Conservation (phyloP, 805 yeast genomes). For the Candida sphagnicola region DNA sequence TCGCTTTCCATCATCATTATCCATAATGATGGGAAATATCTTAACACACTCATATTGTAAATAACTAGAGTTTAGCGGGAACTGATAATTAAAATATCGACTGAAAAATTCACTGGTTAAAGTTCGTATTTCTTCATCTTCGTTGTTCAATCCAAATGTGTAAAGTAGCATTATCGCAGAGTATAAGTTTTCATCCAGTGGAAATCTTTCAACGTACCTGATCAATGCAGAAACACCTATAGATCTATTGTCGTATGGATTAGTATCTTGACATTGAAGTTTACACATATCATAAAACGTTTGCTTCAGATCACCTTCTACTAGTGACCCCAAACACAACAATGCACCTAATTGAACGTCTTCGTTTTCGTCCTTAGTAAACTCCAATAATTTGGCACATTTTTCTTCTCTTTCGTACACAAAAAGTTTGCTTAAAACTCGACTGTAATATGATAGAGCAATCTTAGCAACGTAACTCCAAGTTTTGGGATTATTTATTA, state of each 20-base stretch:
- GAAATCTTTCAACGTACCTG: neutral
- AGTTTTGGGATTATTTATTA: neutral
- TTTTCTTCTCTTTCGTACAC: neutral
- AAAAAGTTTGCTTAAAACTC: neutral
- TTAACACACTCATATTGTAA: neutral
- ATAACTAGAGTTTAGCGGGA: neutral
- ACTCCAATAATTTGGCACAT: neutral
- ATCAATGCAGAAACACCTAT: neutral
- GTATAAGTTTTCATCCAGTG: neutral
- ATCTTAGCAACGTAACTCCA: neutral
- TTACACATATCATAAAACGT: neutral
- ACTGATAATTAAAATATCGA: neutral
- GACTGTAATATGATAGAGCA: neutral
- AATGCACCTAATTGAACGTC: neutral
- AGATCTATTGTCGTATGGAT: neutral
- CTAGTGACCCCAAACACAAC: neutral
- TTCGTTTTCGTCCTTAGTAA: neutral
- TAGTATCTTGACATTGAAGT: neutral
- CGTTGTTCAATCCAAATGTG: constrained; percentile 2
- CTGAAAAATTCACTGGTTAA: neutral
- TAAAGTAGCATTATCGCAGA: neutral
- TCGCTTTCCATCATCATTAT: neutral
- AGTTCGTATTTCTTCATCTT: constrained; percentile 1
- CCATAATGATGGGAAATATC: neutral
- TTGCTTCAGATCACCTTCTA: neutral